A percentile compares a stretch with the other conserved stretches of the same genome.
Conservation (phyloP, 176 grass and related monocot genomes). For the Olyra latifolia region DNA sequence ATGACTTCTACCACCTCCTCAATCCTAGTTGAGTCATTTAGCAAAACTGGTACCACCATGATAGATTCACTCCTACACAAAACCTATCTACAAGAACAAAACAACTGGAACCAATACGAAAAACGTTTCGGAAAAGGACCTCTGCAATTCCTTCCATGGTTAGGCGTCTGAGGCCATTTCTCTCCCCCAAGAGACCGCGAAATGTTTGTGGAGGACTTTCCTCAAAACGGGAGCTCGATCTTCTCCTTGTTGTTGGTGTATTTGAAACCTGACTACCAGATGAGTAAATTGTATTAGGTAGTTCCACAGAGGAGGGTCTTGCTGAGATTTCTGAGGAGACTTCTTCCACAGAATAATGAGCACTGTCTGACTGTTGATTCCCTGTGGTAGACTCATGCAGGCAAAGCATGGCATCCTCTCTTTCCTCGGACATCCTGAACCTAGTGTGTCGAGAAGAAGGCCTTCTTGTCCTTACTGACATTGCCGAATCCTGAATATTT, state of each 20-base stretch:
- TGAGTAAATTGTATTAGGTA: constrained; percentile 38
- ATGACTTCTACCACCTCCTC: background rate
- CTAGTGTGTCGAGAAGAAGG: constrained; percentile 35
- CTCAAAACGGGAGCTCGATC: constrained; percentile 32
- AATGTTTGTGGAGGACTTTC: constrained; percentile 25
- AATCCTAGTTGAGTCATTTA: background rate
- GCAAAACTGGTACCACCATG: background rate
- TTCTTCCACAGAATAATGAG: constrained; percentile 31
- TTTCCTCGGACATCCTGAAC: constrained; percentile 30
- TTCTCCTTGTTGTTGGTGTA: constrained; percentile 30
- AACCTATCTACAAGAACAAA: background rate
- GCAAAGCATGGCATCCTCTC: constrained; percentile 19
- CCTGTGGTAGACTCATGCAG: constrained; percentile 29
- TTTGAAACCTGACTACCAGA: constrained; percentile 31
- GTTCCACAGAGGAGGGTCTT: constrained; percentile 40
- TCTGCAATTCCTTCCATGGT: constrained; percentile 65
- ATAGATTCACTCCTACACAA: constrained; percentile 3
- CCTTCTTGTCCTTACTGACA: constrained; percentile 50
- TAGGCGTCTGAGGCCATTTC: constrained; percentile 29
- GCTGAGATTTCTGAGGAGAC: constrained; percentile 29
- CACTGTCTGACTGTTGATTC: constrained; percentile 17
- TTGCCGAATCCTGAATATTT: constrained; percentile 43
- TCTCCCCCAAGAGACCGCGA: constrained; percentile 15
- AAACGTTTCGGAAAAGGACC: constrained; percentile 46
- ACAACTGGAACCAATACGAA: background rate